A percentile compares a stretch with the other conserved stretches of the same genome.
Evolutionary conservation across 768 basidiomycete species (phyloP).

Genomic region (Pseudohyphozyma bogoriensis): DNA sequence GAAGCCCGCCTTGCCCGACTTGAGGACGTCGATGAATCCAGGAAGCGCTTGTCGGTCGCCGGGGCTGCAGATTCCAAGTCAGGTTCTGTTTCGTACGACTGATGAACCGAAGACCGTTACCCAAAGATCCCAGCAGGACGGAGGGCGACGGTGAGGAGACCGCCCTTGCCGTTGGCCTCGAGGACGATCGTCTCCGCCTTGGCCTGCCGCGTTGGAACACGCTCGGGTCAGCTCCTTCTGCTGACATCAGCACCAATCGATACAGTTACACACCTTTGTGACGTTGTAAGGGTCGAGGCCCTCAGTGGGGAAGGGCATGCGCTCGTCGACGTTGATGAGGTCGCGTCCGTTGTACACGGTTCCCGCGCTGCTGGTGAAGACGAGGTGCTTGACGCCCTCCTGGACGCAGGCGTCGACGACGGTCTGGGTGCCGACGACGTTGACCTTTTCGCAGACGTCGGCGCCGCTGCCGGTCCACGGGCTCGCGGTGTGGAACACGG

Average conservation of each 20-base stretch:
- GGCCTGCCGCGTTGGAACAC: slow-evolving; percentile 38
- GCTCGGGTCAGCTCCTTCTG: neutral
- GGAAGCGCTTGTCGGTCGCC: slow-evolving; percentile 80
- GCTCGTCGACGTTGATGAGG: slow-evolving; percentile 77
- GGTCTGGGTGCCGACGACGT: slow-evolving; percentile 78
- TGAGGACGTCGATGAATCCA: slow-evolving; percentile 65
- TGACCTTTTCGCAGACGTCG: slow-evolving; percentile 76
- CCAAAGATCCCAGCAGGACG: slow-evolving; percentile 93
- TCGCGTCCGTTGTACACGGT: slow-evolving; percentile 73
- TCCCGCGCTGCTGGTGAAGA: slow-evolving; percentile 88
- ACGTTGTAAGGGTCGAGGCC: slow-evolving; percentile 82
- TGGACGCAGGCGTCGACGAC: slow-evolving; percentile 70
- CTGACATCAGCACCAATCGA: too few relatives aligned
- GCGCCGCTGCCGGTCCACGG: slow-evolving; percentile 47
- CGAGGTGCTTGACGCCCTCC: slow-evolving; percentile 67
- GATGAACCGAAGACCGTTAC: slow-evolving; percentile 38
- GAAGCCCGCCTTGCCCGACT: slow-evolving; percentile 71
- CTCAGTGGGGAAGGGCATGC: slow-evolving; percentile 48
- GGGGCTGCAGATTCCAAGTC: slow-evolving; percentile 48
- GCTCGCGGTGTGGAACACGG: slow-evolving; percentile 91
- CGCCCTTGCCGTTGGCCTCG: slow-evolving; percentile 71
- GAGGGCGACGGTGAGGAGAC: slow-evolving; percentile 76
- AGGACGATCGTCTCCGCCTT: slow-evolving; percentile 74
- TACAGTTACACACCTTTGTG: slow-evolving; percentile 51
- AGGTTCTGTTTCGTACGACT: neutral